Percentiles rank a stretch among this genome's conserved stretches.
Evolutionary conservation across 257 asterid species (phyloP).

Genomic region (Nicotiana attenuata): DNA sequence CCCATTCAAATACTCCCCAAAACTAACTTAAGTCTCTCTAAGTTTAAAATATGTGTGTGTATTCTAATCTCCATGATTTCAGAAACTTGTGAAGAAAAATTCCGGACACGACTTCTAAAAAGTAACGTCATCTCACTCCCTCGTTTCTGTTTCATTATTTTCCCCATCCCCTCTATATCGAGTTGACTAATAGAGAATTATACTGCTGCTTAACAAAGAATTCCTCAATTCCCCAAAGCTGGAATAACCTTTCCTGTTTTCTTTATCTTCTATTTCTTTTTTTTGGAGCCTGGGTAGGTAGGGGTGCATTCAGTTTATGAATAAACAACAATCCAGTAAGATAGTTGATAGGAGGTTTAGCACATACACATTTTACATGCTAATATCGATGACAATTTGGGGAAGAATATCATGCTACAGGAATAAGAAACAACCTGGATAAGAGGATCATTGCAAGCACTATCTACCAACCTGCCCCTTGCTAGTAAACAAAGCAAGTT

Average conservation of each 20-base stretch:
- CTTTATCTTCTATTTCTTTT: background rate
- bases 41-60: background rate
- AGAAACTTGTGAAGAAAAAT: background rate
- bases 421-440: slow-evolving; percentile 59
- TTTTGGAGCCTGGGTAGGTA: background rate
- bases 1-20: background rate
- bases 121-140: background rate
- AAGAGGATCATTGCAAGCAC: slow-evolving; percentile 80
- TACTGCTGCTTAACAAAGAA: background rate
- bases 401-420: background rate
- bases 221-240: background rate
- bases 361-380: background rate
- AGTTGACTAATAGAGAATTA: background rate
- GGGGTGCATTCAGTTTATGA: background rate
- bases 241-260: background rate
- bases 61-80: background rate
- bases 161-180: background rate
- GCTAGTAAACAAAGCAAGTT: slow-evolving; percentile 92
- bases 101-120: background rate
- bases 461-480: slow-evolving; percentile 80
- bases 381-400: background rate
- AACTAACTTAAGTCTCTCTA: background rate
- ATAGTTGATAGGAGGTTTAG: background rate
- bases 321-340: background rate
- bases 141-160: background rate